Base-by-base conservation (phyloP, 2,329 filamentous ascomycete genomes). In the Trichoderma koningii region DNA sequence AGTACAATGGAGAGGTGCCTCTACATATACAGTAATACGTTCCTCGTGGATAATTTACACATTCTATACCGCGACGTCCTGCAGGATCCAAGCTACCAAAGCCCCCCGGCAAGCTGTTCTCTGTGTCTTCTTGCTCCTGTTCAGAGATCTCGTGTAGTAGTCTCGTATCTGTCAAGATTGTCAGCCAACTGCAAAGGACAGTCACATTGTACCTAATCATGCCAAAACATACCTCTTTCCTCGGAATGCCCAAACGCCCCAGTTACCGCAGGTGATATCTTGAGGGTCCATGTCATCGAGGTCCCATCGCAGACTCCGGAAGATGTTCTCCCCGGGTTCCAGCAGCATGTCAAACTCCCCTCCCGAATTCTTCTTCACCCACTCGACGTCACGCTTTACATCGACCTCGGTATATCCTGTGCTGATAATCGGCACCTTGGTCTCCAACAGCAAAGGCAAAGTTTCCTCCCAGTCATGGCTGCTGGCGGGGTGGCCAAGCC, bases 391-490 rank as follows among this genome's bases (percentile, higher is more conserved):
- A 66, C 95, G 85, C 75, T 96, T 86, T 89, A 98, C 93, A 75
- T 99, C 95, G 78, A 87, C 92, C 73, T 96, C 92, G 0, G 95
- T 98, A 77, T 99, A 99, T 2, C 96, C 96, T 0, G 95, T 99
- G 70, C 90, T 93, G 69, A 99, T 87, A 69, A 99, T 91, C 1
- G 95, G 95, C 1, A 95, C 88, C 79, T 99, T 99, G 3, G 96
- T 99, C 80, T 97, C 93, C 21, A 99, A 82, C 30, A 99, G 84
- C 72, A 93, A 83, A 2, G 95, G 95, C 7, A 99, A 79, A 0
- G 95, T 98, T 71, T 94, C 89, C 66, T 90, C 86, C 95, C 96
- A 99, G 77, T 99, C 95, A 72, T 96, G 91, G 60, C 91, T 91
- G 73, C 90, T 94, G 15, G 93, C 92, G 0, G 96, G 93, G 76